Base-by-base conservation (phyloP, 116 monocot species). In the Posidonia oceanica region DNA sequence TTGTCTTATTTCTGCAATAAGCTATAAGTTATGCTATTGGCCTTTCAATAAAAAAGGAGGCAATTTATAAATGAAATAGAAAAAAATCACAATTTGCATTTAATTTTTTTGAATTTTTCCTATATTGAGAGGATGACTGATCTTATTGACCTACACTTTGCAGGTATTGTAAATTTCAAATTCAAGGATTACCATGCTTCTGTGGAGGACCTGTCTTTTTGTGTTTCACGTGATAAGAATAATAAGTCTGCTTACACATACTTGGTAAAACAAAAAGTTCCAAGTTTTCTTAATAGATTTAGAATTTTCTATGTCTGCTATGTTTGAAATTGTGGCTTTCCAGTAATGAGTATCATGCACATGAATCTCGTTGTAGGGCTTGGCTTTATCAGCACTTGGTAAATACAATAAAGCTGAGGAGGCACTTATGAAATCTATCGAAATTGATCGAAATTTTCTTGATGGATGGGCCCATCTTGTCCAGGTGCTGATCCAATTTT, bases 221-320 rank as follows among this genome's bases (percentile, higher is more conserved):
- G 95, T 76, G 79, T 88, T 63, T 81, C 77, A 59, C 77, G 39
- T 41, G 91, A 91, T 44, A 83, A 81, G 72, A 75, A 72, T 51
- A 95, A 91, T 71, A 88, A 86, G 66, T 95, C 88, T 79, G 91
- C 95, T 74, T 85, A 88, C 75, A 88, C 95, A n/a, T 95, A 95
- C 70, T 81, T 95, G 64, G 90, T 94, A 84, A 74, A 75, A 75
- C 57, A 15, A 41, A 29, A 5, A 61, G 54, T 58, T n/a, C 16
- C n/a, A 20, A 58, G 21, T 52, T 48, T 67, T 67, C 21, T 56
- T 56, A 15, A 68, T 42, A 39, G 10, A 65, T 41, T 65, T 37
- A 16, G 18, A 17, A 8, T 20, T 66, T 53, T 53, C 15, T 53
- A 36, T 8, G 23, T 61, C 2, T 51, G 16, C 21, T 61, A 59